phyloP scores from a whole-genome alignment of 179 eudicot genomes.

The Pouteria campechiana region DNA sequence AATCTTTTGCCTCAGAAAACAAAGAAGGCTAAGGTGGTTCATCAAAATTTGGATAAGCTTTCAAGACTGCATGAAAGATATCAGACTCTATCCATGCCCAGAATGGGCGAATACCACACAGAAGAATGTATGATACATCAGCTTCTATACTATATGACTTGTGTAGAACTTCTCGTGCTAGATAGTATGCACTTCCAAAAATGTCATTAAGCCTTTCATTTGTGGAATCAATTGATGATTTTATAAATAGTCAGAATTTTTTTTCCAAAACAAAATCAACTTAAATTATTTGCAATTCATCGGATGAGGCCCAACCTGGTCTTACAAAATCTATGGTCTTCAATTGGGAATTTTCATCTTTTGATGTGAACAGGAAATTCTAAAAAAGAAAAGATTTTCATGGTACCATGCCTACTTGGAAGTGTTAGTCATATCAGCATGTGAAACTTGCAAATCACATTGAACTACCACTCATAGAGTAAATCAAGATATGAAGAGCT shows the following conservation, averaged over 20 bases:
- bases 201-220: constrained; percentile 5
- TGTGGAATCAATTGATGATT: no score
- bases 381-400: no score
- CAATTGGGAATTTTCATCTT: constrained; percentile 36
- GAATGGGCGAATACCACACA: constrained; percentile 6
- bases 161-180: constrained; percentile 7
- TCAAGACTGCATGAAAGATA: constrained; percentile 3
- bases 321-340: constrained; percentile 37
- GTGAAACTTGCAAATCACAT: no score
- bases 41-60: constrained; percentile 3
- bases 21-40: constrained; percentile 7
- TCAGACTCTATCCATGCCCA: constrained; percentile 6
- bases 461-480: no score
- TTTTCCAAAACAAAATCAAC: not conserved
- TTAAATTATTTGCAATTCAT: not conserved
- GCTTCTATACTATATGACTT: constrained; percentile 4
- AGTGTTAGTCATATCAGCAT: no score
- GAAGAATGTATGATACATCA: constrained; percentile 5
- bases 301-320: constrained; percentile 15
- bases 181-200: no score
- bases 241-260: no score
- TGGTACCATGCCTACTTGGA: no score
- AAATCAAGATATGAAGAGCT: no score
- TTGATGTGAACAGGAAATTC: constrained; percentile 42
- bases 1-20: constrained; percentile 2